Conservation (phyloP, 164 flowering plant genomes). For the Vitis riparia region DNA sequence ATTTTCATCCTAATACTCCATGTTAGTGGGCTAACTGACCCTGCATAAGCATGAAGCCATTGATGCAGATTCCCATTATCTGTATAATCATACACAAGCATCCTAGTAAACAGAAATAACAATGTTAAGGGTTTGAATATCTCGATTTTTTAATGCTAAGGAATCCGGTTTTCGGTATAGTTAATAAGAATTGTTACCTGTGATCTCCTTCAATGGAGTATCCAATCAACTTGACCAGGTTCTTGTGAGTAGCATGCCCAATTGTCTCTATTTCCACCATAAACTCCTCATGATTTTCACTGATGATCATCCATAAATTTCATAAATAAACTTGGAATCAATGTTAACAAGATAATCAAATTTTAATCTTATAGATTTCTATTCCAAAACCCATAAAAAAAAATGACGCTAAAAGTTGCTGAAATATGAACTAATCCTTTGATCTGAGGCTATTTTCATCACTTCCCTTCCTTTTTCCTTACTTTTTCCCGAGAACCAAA, state of each 20-base stretch:
- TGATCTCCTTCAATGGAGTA: conserved; percentile 33
- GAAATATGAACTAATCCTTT: too few species aligned
- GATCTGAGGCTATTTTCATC: too few species aligned
- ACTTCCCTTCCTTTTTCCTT: too few species aligned
- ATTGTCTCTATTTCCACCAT: conserved; percentile 26
- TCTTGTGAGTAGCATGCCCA: conserved; percentile 45
- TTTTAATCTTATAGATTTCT: too few species aligned
- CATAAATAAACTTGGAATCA: not conserved
- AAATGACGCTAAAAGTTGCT: not conserved
- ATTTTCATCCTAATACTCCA: conserved; percentile 50
- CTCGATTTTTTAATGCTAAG: not conserved
- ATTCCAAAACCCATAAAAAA: not conserved
- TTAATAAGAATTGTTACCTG: conserved; percentile 21
- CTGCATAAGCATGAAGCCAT: conserved; percentile 45
- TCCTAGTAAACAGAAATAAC: conserved; percentile 23
- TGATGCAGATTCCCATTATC: conserved; percentile 49
- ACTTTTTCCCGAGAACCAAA: too few species aligned
- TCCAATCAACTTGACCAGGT: conserved; percentile 44
- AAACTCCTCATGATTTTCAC: conserved; percentile 33
- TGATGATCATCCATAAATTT: conserved; percentile 1
- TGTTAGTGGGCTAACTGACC: conserved; percentile 35
- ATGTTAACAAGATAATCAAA: too few species aligned
- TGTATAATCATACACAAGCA: conserved; percentile 48
- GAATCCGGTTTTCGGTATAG: not conserved
- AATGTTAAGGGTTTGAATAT: not conserved